Base-by-base conservation (phyloP, 2,329 filamentous ascomycete species). In the Coniella lustricola region DNA sequence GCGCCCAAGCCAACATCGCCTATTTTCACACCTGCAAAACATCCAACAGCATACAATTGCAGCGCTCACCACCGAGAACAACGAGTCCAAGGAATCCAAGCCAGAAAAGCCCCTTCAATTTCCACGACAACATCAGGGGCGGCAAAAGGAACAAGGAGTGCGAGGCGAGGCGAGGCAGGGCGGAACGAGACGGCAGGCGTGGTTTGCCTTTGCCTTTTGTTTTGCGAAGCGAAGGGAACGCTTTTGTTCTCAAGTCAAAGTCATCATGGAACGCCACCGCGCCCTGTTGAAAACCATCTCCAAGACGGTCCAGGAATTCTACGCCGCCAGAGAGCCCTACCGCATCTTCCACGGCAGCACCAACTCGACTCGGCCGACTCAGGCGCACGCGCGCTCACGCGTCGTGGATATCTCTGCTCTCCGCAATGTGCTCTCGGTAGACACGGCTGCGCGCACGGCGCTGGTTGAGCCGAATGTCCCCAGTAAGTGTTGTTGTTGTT, bases 331-430 rank as follows among this genome's bases (percentile, higher is more conserved):
- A 41, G 66, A 73, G 60, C 77, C 83, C 18, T 90, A 85, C 70
- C 79, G 85, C 54, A 87, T 90, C 69, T 82, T 76, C 63, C 85
- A 90, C 70, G 86, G 85, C 57, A 83, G 81, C 35, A 89, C 86
- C 46, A 90, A 90, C 70, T 84, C 78, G 60, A 90, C 86, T 40
- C 80, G 76, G 4, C 75, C 75, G 12, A 33, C 32, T 42, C 80
- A 74, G 8, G 74, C 74, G 20, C 38, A 31, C 29, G 7, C 12
- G 66, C 52, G 76, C 67, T 57, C 68, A 57, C 67, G 63, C 51
- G 67, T 69, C 50, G 72, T 90, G 55, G 84, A 88, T 67, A 88
- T 85, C 59, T 80, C 79, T 60, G 64, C 68, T 3, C 73, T 90
- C 3, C 69, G 68, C 55, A 70, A 82, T 62, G 82, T 90, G 21